A percentile compares a stretch with the other conserved stretches of the same genome.
These are phyloP conservation scores for Candida vaughaniae DNA, from an alignment of 805 yeast species.

Conservation along the genomic window DNA sequence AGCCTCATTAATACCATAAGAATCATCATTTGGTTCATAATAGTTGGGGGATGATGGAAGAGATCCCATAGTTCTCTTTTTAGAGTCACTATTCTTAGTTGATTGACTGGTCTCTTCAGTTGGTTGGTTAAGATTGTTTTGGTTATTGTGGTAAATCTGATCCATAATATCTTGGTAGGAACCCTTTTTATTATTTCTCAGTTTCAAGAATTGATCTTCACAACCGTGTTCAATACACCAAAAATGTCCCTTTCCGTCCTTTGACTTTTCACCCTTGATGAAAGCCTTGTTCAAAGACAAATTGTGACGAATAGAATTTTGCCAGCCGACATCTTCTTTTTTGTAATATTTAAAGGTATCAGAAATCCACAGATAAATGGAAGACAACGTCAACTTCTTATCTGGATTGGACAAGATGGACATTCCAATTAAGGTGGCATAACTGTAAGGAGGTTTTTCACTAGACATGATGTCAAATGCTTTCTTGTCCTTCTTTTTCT, in stretches of 20 bases:
- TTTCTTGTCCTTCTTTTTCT: slow-evolving; percentile 32
- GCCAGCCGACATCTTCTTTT: slow-evolving; percentile 92
- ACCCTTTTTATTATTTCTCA: slow-evolving; percentile 48
- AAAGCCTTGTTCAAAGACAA: slow-evolving; percentile 92
- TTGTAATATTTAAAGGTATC: slow-evolving; percentile 80
- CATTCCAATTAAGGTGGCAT: slow-evolving; percentile 91
- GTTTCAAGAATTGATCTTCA: slow-evolving; percentile 76
- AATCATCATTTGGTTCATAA: slow-evolving; percentile 7
- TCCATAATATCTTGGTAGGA: slow-evolving; percentile 45
- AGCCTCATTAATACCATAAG: slow-evolving; percentile 11
- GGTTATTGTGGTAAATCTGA: slow-evolving; percentile 22
- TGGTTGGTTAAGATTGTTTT: not conserved
- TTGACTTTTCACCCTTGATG: slow-evolving; percentile 84
- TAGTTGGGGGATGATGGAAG: slow-evolving; percentile 34
- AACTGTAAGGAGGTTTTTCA: slow-evolving; percentile 88
- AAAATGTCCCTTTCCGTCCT: slow-evolving; percentile 87
- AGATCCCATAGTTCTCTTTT: slow-evolving; percentile 19
- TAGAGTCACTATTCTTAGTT: not conserved
- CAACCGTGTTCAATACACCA: slow-evolving; percentile 88
- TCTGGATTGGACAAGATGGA: slow-evolving; percentile 80
- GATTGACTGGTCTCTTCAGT: not conserved
- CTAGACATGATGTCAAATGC: slow-evolving; percentile 50
- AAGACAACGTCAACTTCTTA: slow-evolving; percentile 45
- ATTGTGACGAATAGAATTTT: slow-evolving; percentile 94
- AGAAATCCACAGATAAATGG: slow-evolving; percentile 90